Percentiles rank a stretch among this genome's conserved stretches.
These are phyloP conservation scores for Entomortierella lignicola DNA, from an alignment of 192 early-diverging fungal genomes.

Conservation along the genomic window DNA sequence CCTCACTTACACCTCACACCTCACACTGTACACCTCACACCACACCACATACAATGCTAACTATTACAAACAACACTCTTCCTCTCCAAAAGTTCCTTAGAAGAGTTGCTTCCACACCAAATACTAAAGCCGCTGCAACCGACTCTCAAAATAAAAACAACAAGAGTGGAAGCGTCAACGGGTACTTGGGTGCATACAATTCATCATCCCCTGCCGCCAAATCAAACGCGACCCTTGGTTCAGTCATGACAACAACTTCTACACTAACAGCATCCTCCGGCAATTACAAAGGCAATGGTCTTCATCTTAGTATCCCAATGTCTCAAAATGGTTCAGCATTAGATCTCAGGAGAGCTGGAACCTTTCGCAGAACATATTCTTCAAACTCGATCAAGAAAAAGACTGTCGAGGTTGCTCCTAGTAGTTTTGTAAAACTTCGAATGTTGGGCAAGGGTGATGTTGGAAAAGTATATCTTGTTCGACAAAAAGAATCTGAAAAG, in stretches of 20 bases:
- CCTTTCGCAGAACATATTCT: constrained; percentile 84
- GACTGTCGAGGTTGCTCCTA: constrained; percentile 86
- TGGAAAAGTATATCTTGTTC: constrained; percentile 95
- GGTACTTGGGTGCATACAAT: constrained; percentile 30
- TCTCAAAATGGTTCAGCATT: constrained; percentile 29
- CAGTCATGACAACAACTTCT: constrained; percentile 33
- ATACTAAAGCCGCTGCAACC: constrained; percentile 41
- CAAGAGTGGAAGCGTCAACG: constrained; percentile 13
- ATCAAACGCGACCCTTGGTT: constrained; percentile 40
- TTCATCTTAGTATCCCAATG: constrained; percentile 32
- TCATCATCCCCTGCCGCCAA: constrained; percentile 28
- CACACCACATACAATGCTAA: constrained; percentile 6
- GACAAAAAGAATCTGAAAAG: constrained; percentile 80
- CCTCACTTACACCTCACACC: too few species aligned
- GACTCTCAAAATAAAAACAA: constrained; percentile 18
- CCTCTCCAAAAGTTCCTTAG: constrained; percentile 49
- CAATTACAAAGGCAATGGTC: constrained; percentile 1
- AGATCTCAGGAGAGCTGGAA: constrained; percentile 46
- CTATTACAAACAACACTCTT: constrained; percentile 1
- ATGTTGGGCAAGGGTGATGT: constrained; percentile 98
- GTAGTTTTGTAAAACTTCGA: constrained; percentile 88
- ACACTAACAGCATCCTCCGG: constrained; percentile 7
- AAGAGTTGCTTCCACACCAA: constrained; percentile 64
- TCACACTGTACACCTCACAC: too few species aligned
- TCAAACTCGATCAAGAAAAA: constrained; percentile 84